A percentile compares a stretch with the other conserved stretches of the same genome.
These are phyloP conservation scores for Macrolepiota fuliginosa DNA, from an alignment of 768 basidiomycete genomes.

Conservation along the genomic window DNA sequence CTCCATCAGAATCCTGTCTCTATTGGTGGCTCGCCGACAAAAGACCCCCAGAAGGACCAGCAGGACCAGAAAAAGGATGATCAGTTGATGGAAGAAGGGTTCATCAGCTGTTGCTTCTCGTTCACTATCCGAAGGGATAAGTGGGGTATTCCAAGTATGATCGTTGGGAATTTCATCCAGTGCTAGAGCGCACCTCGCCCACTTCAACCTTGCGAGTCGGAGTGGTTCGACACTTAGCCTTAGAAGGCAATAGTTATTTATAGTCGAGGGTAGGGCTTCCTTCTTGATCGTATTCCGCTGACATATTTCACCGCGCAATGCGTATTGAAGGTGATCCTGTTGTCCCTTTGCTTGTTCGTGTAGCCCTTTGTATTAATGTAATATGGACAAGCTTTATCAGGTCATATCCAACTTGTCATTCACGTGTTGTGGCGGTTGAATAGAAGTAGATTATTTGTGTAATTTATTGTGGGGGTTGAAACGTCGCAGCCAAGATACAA, in stretches of 20 bases:
- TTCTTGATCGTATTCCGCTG: neutral
- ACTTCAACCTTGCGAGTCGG: neutral
- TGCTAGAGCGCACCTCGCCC: conserved; percentile 32
- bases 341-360: neutral
- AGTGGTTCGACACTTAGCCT: neutral
- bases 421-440: neutral
- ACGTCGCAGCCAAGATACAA: too few species aligned
- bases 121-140: conserved; percentile 84
- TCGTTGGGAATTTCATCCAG: conserved; percentile 86
- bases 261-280: neutral
- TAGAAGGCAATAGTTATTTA: neutral
- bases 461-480: neutral
- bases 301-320: neutral
- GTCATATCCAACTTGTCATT: neutral
- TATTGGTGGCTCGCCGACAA: conserved; percentile 9
- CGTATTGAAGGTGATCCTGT: neutral
- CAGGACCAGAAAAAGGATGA: conserved; percentile 30
- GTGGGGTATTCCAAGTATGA: conserved; percentile 87
- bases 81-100: conserved; percentile 60
- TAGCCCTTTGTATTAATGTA: neutral
- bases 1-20: conserved; percentile 35
- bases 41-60: conserved; percentile 9
- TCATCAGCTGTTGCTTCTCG: conserved; percentile 88
- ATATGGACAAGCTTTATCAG: neutral
- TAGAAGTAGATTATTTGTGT: neutral